phyloP scores from a whole-genome alignment of 768 basidiomycete genomes.

The Coprinopsis sp. region DNA sequence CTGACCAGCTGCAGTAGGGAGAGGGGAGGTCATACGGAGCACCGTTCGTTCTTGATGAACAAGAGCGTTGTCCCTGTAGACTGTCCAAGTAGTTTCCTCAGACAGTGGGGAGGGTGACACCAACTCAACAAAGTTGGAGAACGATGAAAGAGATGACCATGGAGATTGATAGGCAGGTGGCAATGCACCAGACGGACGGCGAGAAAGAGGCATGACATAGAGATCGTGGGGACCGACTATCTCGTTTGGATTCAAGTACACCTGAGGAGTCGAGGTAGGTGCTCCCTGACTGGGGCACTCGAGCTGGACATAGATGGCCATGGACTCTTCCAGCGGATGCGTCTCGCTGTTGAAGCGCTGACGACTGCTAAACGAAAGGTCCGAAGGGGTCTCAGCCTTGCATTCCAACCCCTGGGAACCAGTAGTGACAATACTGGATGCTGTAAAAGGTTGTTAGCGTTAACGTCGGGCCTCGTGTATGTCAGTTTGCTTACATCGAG shows the following conservation, averaged over 20 bases:
- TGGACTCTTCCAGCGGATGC: constrained; percentile 1
- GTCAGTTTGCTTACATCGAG: constrained; percentile 26
- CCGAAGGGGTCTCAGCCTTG: constrained; percentile 14
- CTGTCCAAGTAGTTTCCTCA: constrained; percentile 40
- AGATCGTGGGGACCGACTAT: constrained; percentile 15
- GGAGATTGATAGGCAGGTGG: not conserved
- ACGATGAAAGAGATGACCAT: constrained; percentile 13
- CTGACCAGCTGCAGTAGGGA: constrained; percentile 16
- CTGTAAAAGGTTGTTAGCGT: not conserved
- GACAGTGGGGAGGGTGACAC: constrained; percentile 40
- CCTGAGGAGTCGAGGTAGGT: constrained; percentile 9
- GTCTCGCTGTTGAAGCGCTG: constrained; percentile 4
- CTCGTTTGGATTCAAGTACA: constrained; percentile 17
- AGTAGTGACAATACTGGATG: not conserved
- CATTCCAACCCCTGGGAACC: constrained; percentile 9
- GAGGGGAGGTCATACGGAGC: not conserved
- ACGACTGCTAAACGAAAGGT: constrained; percentile 14
- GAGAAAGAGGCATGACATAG: constrained; percentile 17
- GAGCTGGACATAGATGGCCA: constrained; percentile 21
- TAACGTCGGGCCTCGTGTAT: not conserved
- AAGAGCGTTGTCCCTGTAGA: constrained; percentile 38
- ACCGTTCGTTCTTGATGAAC: constrained; percentile 40
- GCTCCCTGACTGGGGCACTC: constrained; percentile 11
- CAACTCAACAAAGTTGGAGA: constrained; percentile 37
- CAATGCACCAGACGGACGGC: constrained; percentile 1